Percentiles rank a stretch among this genome's conserved stretches.
Conservation (phyloP, 108 stramenopile species). For the Nitzschia sp. region DNA sequence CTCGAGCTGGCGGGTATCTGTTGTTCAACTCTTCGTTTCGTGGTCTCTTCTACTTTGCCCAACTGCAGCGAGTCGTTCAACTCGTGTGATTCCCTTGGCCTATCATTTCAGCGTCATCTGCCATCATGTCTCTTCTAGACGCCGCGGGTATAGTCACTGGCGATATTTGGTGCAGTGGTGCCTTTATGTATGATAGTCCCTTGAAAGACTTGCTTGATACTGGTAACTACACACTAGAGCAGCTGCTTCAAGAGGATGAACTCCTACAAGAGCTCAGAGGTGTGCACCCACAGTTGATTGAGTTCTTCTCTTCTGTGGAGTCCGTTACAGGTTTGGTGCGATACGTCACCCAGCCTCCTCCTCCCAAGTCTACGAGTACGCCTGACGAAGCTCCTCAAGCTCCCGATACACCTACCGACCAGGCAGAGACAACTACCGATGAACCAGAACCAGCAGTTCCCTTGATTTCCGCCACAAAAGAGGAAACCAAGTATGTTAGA, state of each 20-base stretch:
- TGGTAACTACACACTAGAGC: conserved; percentile 72
- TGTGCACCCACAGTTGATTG: conserved; percentile 78
- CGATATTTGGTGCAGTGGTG: conserved; percentile 79
- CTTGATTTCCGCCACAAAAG: conserved; percentile 21
- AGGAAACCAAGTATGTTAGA: conserved; percentile 49
- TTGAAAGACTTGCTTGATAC: conserved; percentile 88
- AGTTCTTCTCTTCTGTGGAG: conserved; percentile 77
- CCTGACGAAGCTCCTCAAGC: neutral
- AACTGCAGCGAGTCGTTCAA: too few relatives aligned
- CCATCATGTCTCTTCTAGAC: conserved; percentile 47
- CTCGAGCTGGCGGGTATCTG: too few relatives aligned
- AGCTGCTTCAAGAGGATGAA: conserved; percentile 90
- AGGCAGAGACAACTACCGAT: neutral
- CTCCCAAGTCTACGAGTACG: neutral
- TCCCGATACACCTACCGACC: neutral
- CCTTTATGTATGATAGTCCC: conserved; percentile 57
- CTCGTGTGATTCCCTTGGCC: neutral
- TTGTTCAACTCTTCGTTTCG: too few relatives aligned
- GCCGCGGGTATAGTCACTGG: conserved; percentile 39
- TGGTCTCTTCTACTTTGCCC: too few relatives aligned
- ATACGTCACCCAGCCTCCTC: conserved; percentile 48
- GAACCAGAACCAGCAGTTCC: conserved; percentile 2
- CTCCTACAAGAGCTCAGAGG: conserved; percentile 91
- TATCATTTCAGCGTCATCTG: conserved; percentile 5
- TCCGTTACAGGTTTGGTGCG: conserved; percentile 73